Percentiles rank a stretch among this genome's conserved stretches.
Conservation (phyloP, 164 flowering plant species). For the Echeveria elegans region DNA sequence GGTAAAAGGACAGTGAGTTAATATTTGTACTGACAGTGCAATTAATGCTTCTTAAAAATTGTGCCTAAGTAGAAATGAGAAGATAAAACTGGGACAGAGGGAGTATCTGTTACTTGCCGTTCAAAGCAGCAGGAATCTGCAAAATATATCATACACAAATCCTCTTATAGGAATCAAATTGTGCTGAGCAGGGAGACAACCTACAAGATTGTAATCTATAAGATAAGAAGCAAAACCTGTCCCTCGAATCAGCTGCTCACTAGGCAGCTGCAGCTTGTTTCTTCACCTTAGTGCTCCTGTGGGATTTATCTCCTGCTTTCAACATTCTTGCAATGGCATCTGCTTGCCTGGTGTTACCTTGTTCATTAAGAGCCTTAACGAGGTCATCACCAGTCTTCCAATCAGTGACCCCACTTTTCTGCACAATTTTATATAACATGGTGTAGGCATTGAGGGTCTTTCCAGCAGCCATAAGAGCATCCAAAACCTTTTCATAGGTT, state of each 20-base stretch:
- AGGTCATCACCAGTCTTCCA: conserved; percentile 50
- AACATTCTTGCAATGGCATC: conserved; percentile 84
- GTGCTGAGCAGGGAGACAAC: background rate
- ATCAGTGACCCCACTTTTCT: conserved; percentile 58
- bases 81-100: too few species aligned
- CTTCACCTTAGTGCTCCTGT: conserved; percentile 36
- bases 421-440: conserved; percentile 62
- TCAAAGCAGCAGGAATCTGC: too few species aligned
- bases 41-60: too few species aligned
- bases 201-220: background rate
- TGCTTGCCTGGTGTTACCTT: conserved; percentile 93
- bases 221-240: too few species aligned
- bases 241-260: conserved; percentile 3
- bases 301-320: conserved; percentile 22
- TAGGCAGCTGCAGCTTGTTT: conserved; percentile 24
- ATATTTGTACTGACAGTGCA: too few species aligned
- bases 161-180: too few species aligned
- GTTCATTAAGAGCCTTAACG: conserved; percentile 64
- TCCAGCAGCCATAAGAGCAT: conserved; percentile 63
- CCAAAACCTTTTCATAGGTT: conserved; percentile 79
- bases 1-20: too few species aligned
- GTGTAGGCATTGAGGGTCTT: conserved; percentile 94
- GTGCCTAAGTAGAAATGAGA: too few species aligned
- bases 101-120: too few species aligned
- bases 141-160: too few species aligned